These are phyloP conservation scores for Akanthomyces muscarius DNA, from an alignment of 2,329 filamentous ascomycete genomes.

Conservation along the genomic window DNA sequence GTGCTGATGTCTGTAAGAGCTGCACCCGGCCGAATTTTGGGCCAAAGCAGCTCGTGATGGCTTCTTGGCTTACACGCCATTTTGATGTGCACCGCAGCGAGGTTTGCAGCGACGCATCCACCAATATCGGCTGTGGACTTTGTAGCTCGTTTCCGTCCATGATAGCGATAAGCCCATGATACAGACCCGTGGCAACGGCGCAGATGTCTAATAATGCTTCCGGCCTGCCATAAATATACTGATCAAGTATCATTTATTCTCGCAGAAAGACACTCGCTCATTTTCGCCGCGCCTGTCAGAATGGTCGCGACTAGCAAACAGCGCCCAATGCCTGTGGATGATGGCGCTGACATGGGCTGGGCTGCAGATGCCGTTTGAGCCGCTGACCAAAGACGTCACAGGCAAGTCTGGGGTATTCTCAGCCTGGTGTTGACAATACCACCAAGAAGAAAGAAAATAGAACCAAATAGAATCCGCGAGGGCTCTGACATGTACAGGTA, in stretches of 20 bases:
- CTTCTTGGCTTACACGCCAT: slow-evolving; percentile 10
- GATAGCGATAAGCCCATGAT: not conserved
- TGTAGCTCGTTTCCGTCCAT: slow-evolving; percentile 1
- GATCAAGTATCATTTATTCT: not conserved
- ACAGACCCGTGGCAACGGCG: not conserved
- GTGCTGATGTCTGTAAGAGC: not conserved
- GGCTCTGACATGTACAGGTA: not conserved
- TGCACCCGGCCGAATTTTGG: not conserved
- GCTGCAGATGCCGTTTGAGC: not conserved
- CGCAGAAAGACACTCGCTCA: not conserved
- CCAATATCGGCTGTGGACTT: not conserved
- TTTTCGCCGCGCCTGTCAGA: not conserved
- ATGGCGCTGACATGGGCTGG: slow-evolving; percentile 3
- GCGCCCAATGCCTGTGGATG: not conserved
- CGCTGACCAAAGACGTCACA: slow-evolving; percentile 5
- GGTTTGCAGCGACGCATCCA: not conserved
- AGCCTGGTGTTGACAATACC: not conserved
- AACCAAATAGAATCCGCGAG: not conserved
- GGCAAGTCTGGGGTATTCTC: slow-evolving; percentile 5
- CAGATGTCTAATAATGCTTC: not conserved
- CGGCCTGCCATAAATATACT: not conserved
- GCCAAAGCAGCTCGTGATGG: not conserved
- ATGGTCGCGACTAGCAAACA: not conserved
- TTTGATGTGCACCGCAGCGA: not conserved
- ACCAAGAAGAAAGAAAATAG: not conserved